phyloP scores from a whole-genome alignment of 495 filamentous ascomycete genomes.

The Daldinia grandis region DNA sequence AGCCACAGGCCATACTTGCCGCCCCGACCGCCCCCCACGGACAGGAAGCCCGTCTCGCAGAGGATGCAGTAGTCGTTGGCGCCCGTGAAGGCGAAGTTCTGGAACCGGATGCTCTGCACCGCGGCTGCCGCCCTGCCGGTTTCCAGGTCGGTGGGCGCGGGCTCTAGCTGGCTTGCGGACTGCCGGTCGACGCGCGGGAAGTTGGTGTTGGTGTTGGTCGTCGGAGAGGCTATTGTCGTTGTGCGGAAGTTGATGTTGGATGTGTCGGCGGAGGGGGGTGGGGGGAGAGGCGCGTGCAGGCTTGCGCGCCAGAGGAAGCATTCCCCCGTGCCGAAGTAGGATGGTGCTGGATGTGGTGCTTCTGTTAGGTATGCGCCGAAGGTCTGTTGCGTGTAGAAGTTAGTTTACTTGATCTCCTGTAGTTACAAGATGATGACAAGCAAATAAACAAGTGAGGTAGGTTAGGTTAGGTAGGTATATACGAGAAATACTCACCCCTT shows the following conservation, averaged over 20 bases:
- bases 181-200: conserved; percentile 43
- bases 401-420: neutral
- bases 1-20: conserved; percentile 95
- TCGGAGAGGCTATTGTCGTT: conserved; percentile 65
- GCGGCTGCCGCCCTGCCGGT: conserved; percentile 22
- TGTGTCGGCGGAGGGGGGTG: conserved; percentile 78
- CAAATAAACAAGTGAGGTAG: neutral
- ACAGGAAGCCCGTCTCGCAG: conserved; percentile 86
- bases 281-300: conserved; percentile 68
- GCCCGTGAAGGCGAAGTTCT: conserved; percentile 95
- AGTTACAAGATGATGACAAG: neutral
- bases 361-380: conserved; percentile 97
- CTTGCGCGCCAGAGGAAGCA: conserved; percentile 96
- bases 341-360: conserved; percentile 75
- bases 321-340: conserved; percentile 95
- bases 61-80: conserved; percentile 95
- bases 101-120: conserved; percentile 77
- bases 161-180: conserved; percentile 34
- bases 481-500: conserved; percentile 64
- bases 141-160: conserved; percentile 17
- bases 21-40: conserved; percentile 83
- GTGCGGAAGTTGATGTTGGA: conserved; percentile 70
- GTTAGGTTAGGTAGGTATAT: no score
- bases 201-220: conserved; percentile 2
- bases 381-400: conserved; percentile 57